phyloP scores from a whole-genome alignment of 192 early-diverging fungal species.

The Kappamyces sp. region DNA sequence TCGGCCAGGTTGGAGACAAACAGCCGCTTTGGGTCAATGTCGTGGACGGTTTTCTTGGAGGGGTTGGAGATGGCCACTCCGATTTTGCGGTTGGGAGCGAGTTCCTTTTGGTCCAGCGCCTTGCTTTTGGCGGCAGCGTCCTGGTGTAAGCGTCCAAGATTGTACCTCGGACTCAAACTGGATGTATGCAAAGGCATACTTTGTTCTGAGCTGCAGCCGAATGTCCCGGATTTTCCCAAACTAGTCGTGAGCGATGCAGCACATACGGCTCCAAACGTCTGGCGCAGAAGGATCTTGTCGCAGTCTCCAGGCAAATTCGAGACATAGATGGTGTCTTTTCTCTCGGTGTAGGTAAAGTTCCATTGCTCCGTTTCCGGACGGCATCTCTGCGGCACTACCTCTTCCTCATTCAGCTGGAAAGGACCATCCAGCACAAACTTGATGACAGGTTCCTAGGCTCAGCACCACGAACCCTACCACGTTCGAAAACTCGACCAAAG shows the following conservation, averaged over 20 bases:
- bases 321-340: slow-evolving; percentile 40
- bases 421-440: not conserved
- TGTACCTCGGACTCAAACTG: slow-evolving; percentile 37
- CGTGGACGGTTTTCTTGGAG: slow-evolving; percentile 13
- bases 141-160: not conserved
- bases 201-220: slow-evolving; percentile 27
- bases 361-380: not conserved
- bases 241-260: slow-evolving; percentile 12
- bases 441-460: slow-evolving; percentile 1
- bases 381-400: slow-evolving; percentile 5
- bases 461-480: slow-evolving; percentile 14
- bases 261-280: slow-evolving; percentile 34
- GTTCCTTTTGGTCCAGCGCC: slow-evolving; percentile 19
- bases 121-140: slow-evolving; percentile 27
- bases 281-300: slow-evolving; percentile 31
- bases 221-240: slow-evolving; percentile 42
- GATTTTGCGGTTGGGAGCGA: slow-evolving; percentile 26
- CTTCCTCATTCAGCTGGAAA: not conserved
- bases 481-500: slow-evolving; percentile 38
- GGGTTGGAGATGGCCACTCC: slow-evolving; percentile 43
- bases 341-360: slow-evolving; percentile 21
- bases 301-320: slow-evolving; percentile 29
- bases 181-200: slow-evolving; percentile 48
- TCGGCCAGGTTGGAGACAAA: slow-evolving; percentile 40
- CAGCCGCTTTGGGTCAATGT: slow-evolving; percentile 33